A percentile compares a stretch with the other conserved stretches of the same genome.
Conservation (phyloP, 805 yeast species). For the Candida glaebosa region DNA sequence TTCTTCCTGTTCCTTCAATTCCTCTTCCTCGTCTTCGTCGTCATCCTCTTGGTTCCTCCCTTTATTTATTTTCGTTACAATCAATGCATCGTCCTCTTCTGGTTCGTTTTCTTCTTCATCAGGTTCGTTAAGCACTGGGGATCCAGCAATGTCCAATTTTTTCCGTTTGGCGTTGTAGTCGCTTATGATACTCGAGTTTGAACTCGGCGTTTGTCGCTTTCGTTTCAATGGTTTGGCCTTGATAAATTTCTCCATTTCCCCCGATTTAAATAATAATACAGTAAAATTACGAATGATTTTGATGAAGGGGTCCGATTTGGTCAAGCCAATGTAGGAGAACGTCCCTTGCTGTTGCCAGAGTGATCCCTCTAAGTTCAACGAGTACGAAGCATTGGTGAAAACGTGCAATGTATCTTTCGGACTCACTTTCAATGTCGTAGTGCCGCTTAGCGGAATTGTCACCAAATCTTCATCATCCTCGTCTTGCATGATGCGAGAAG, state of each 20-base stretch:
- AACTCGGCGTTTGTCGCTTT: slow-evolving; percentile 8
- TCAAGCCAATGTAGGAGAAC: slow-evolving; percentile 36
- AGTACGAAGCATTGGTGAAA: slow-evolving; percentile 31
- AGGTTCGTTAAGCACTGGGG: background rate
- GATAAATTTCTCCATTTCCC: slow-evolving; percentile 30
- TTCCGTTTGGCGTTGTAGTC: slow-evolving; percentile 1
- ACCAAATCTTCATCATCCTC: slow-evolving; percentile 13
- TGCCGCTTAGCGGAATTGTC: slow-evolving; percentile 34
- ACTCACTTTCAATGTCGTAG: slow-evolving; percentile 27
- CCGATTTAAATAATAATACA: slow-evolving; percentile 28
- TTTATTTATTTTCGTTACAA: slow-evolving; percentile 3
- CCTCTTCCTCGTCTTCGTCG: slow-evolving; percentile 7
- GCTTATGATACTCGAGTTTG: slow-evolving; percentile 2
- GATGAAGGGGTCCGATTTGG: slow-evolving; percentile 38
- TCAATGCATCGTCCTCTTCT: slow-evolving; percentile 9
- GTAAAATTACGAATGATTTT: slow-evolving; percentile 35
- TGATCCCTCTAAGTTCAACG: slow-evolving; percentile 35
- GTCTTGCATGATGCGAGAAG: background rate
- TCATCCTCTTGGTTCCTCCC: slow-evolving; percentile 3
- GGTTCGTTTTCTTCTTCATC: slow-evolving; percentile 1
- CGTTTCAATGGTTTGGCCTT: slow-evolving; percentile 14
- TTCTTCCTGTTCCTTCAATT: slow-evolving; percentile 1
- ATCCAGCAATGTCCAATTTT: background rate
- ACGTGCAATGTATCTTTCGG: slow-evolving; percentile 31
- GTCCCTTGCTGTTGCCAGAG: slow-evolving; percentile 40